These are phyloP conservation scores for Phytophthora melonis DNA, from an alignment of 352 stramenopile genomes.

Conservation along the genomic window DNA sequence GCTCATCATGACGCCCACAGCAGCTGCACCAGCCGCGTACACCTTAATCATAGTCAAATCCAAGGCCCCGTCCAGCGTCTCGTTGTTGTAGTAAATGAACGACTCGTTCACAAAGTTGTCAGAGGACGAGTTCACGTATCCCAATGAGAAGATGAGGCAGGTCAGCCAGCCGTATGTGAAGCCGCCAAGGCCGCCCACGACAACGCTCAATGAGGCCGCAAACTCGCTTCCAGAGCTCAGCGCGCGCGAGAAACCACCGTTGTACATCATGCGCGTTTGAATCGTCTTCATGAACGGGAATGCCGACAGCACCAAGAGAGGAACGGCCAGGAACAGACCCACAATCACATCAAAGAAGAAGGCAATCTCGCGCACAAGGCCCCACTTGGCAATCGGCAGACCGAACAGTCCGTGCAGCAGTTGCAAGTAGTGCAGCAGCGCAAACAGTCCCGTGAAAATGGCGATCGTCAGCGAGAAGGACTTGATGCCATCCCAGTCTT, in stretches of 20 bases:
- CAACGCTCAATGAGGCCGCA: constrained; percentile 76
- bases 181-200: constrained; percentile 76
- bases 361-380: constrained; percentile 76
- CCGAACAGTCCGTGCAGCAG: constrained; percentile 77
- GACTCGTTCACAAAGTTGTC: constrained; percentile 89
- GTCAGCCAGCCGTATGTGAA: constrained; percentile 86
- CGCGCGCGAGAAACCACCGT: constrained; percentile 85
- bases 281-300: constrained; percentile 92
- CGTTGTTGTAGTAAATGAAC: constrained; percentile 86
- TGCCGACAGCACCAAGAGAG: constrained; percentile 78
- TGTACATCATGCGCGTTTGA: constrained; percentile 93
- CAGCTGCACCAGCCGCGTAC: constrained; percentile 65
- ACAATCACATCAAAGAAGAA: constrained; percentile 92
- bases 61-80: constrained; percentile 49
- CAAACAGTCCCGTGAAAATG: constrained; percentile 82
- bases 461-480: constrained; percentile 71
- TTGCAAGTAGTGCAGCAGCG: constrained; percentile 79
- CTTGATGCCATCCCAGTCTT: constrained; percentile 75
- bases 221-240: constrained; percentile 87
- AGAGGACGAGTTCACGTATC: constrained; percentile 76
- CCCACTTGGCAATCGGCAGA: constrained; percentile 68
- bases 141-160: constrained; percentile 83
- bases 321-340: constrained; percentile 76
- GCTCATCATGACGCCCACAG: constrained; percentile 61
- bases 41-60: constrained; percentile 78